These are phyloP conservation scores for Immersiporthe knoxdaviesiana DNA, from an alignment of 2,329 filamentous ascomycete genomes.

Conservation along the genomic window DNA sequence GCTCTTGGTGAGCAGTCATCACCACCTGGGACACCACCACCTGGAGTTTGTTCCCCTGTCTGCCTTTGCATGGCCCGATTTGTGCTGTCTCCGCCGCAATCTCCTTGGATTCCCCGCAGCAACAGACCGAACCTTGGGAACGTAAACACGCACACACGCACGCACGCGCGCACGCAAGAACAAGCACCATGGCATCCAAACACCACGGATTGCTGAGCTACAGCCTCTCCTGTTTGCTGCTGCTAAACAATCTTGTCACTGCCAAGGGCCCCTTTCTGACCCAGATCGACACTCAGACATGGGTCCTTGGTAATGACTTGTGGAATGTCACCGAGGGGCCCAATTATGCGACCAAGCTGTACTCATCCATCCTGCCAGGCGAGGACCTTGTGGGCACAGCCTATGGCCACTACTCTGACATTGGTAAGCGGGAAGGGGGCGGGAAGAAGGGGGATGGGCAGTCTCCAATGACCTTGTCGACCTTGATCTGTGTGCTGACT, in stretches of 20 bases:
- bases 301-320: slow-evolving; percentile 40
- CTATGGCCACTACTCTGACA: slow-evolving; percentile 39
- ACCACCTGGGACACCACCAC: too few relatives aligned
- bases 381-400: slow-evolving; percentile 38
- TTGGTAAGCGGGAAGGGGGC: slow-evolving; percentile 31
- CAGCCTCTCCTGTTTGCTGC: not conserved
- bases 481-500: too few relatives aligned
- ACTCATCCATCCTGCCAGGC: slow-evolving; percentile 34
- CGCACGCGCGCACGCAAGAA: too few relatives aligned
- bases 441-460: too few relatives aligned
- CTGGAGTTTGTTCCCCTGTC: not conserved
- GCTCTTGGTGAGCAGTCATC: not conserved
- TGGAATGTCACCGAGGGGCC: slow-evolving; percentile 36
- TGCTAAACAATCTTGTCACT: not conserved
- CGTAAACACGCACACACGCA: too few relatives aligned
- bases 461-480: too few relatives aligned
- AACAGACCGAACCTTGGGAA: too few relatives aligned
- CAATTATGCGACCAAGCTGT: slow-evolving; percentile 30
- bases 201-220: not conserved
- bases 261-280: slow-evolving; percentile 34
- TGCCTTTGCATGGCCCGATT: not conserved
- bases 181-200: slow-evolving; percentile 7
- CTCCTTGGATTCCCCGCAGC: too few relatives aligned
- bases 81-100: not conserved
- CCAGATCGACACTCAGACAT: slow-evolving; percentile 35